phyloP scores from a whole-genome alignment of 2,329 filamentous ascomycete genomes.

The Pestalotiopsis sp. region DNA sequence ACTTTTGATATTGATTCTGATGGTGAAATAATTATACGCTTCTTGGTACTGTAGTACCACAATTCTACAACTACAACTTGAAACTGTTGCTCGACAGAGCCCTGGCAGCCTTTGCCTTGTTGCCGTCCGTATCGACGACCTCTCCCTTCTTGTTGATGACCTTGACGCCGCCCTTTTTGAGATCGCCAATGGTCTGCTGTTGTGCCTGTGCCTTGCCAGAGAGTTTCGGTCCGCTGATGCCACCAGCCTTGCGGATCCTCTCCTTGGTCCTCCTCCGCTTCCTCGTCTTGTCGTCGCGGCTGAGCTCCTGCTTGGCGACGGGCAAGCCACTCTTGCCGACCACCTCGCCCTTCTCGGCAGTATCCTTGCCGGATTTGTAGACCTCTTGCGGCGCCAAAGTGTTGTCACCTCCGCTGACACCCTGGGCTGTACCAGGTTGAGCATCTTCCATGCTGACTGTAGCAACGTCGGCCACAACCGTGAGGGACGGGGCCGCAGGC shows the following conservation, averaged over 20 bases:
- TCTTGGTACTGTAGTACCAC: background rate
- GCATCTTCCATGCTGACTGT: conserved; percentile 94
- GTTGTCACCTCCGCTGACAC: conserved; percentile 67
- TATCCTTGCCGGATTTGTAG: conserved; percentile 77
- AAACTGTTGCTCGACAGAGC: conserved; percentile 57
- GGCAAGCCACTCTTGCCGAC: conserved; percentile 76
- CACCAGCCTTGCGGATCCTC: conserved; percentile 71
- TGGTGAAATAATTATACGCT: background rate
- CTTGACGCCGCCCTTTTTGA: conserved; percentile 76
- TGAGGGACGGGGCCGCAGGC: conserved; percentile 76
- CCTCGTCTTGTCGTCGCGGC: conserved; percentile 79
- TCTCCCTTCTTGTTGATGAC: conserved; percentile 90
- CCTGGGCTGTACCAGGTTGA: conserved; percentile 79
- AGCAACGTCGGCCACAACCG: conserved; percentile 88
- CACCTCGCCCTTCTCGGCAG: conserved; percentile 67
- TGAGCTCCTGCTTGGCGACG: conserved; percentile 82
- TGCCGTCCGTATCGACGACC: conserved; percentile 80
- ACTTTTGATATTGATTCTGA: background rate
- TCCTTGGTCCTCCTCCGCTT: conserved; percentile 83
- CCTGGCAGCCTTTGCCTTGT: conserved; percentile 62
- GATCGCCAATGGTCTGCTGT: conserved; percentile 47
- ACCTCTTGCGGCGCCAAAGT: conserved; percentile 93
- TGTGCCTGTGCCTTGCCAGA: conserved; percentile 62
- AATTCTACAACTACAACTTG: conserved; percentile 53
- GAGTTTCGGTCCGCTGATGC: conserved; percentile 48